Evolutionary conservation across 2,329 filamentous ascomycete genomes (phyloP), one percentile per base, ranked within the genome.

Genomic region (Xylaria sp.): DNA sequence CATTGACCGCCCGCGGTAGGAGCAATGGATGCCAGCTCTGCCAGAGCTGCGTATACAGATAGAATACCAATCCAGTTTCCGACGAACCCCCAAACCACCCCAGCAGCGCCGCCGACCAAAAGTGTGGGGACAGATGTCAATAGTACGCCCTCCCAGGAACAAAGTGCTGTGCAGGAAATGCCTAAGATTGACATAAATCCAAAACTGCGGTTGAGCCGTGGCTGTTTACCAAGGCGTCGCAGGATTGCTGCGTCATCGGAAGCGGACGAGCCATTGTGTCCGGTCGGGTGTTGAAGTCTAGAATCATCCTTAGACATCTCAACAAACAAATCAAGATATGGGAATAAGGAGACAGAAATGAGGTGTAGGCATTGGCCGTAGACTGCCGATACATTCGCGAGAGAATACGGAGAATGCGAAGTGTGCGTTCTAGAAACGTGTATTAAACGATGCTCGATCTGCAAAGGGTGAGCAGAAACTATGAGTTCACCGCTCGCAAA

Each of bases 91-190:
- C 32, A 52, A 23, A 52, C 7, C 2, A 61, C 46, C 3, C 28
- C 58, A 7, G 46, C 32, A 2, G 46, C 28, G 5, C 46, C 58
- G 3, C 18, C 58, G 25, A 25, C 39, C n/a, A 51, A 28, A 28
- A 61, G 58, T 13, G 8, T 18, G 3, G 58, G 32, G 9, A 52
- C 8, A 84, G 50, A 82, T 0, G 80, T 81, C 67, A 82, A 77
- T 44, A 86, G 74, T 1, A 82, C 78, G 46, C 82, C 81, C 74
- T 88, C 87, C 87, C 86, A 89, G 0, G 86, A 72, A 8, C 60
- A 64, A 39, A 74, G 46, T 18, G 73, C 63, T 6, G 73, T 70
- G 51, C 74, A 74, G 20, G 74, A 73, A 23, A 76, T 61, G 2
- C 73, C 74, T 12, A 76, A 67, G 46, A 74, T 74, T 0, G 74